Evolutionary conservation across 768 basidiomycete species (phyloP).

Genomic region (Xerocomellus chrysenteron): DNA sequence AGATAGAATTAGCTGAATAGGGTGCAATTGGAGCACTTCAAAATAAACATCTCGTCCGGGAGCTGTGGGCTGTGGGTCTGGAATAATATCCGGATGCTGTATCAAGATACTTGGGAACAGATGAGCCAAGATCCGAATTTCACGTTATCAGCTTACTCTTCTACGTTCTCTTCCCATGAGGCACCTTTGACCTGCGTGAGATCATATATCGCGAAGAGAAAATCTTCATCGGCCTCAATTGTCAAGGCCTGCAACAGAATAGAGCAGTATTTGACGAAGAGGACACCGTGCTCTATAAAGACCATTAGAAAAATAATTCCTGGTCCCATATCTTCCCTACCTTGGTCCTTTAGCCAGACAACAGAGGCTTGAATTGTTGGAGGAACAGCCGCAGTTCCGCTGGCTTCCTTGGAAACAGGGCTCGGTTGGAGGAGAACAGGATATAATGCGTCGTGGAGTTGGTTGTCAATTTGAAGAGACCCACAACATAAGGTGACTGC

Average conservation of each 20-base stretch:
- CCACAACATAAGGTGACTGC: conserved; percentile 78
- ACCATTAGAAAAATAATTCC: not conserved
- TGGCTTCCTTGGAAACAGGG: conserved; percentile 73
- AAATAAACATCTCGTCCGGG: conserved; percentile 87
- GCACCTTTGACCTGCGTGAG: conserved; percentile 89
- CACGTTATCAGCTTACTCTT: conserved; percentile 56
- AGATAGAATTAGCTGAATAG: conserved; percentile 86
- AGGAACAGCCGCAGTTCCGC: conserved; percentile 67
- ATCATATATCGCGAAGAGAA: conserved; percentile 89
- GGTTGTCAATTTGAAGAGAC: conserved; percentile 94
- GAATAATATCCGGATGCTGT: conserved; percentile 61
- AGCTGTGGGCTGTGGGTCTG: conserved; percentile 66
- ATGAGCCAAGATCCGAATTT: conserved; percentile 1
- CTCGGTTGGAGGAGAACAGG: conserved; percentile 95
- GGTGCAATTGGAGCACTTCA: conserved; percentile 92
- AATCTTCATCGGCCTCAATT: conserved; percentile 96
- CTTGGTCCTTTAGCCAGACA: conserved; percentile 90
- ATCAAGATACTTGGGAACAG: conserved; percentile 61
- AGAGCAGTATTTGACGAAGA: conserved; percentile 98
- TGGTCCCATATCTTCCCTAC: conserved; percentile 37
- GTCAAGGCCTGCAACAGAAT: conserved; percentile 91
- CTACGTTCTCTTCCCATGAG: conserved; percentile 77
- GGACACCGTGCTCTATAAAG: conserved; percentile 84
- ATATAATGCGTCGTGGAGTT: conserved; percentile 93
- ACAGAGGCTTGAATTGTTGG: conserved; percentile 89